Base-by-base conservation (phyloP, 495 filamentous ascomycete genomes). In the Trichoderma parareesei region DNA sequence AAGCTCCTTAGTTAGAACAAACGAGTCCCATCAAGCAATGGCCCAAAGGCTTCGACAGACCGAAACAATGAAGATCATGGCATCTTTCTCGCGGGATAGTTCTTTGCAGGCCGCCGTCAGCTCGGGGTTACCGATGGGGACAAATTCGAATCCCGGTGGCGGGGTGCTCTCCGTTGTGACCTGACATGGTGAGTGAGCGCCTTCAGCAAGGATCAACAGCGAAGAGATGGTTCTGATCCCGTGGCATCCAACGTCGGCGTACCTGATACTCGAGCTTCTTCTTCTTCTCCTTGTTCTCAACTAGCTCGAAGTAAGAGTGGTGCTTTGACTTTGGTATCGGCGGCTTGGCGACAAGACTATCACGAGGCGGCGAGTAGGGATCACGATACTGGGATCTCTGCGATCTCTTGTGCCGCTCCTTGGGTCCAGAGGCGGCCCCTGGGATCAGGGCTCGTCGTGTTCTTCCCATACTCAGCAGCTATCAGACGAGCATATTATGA, bases 61-160 rank as follows among this genome's bases (percentile, higher is more conserved):
- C 69, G 90, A 89, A 69, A 96, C 91, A 61, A 92, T 89, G 66
- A 88, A 87, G 37, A 92, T 85, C 74, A 87, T 83, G 16, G 84
- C 77, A 13, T 82, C 85, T 66, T 82, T 77, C 69, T 86, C 83
- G 65, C 90, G 81, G 18, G 90, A 94, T 6, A 87, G 67, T 68
- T 96, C 90, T 74, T 93, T 95, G 79, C 92, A 96, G 37, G 78
- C 76, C 13, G 80, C 82, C 5, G 90, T 93, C 60, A 97, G 75
- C 48, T 83, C 81, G 0, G 90, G 90, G 70, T 90, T 86, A 33
- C 92, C 92, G 62, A 87, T 83, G n/a, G 90, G 87, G 64, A 97
- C 86, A 71, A 92, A 95, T 37, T 86, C 88, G 68, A 90, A 96
- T 7, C 90, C 91, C n/a, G 80, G 82, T 3, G 91, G 91, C 37